Base-by-base conservation (phyloP, 2,329 filamentous ascomycete species). In the Diaporthe citrichinensis region DNA sequence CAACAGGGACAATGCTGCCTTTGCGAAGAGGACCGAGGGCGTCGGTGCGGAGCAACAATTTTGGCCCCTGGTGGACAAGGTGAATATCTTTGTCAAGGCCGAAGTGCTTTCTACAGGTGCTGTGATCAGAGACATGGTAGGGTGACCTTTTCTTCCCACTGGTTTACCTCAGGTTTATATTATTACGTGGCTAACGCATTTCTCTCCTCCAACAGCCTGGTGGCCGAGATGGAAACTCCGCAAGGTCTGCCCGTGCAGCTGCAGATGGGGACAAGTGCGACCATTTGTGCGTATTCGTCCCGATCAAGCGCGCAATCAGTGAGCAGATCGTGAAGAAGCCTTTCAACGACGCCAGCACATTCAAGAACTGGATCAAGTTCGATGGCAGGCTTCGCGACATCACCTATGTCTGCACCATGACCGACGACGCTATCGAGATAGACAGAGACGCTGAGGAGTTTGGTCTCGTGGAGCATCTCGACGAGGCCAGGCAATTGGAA, bases 361-460 rank as follows among this genome's bases (percentile, higher is more conserved):
- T 67, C 41, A 67, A 49, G 20, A 67, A 67, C 28, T 67, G 61
- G 61, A 49, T 67, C 61, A 67, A n/a, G 10, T 67, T 67, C 10
- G 61, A 67, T 28, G 61, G 41, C 5, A 46, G 61, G 28, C 61
- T 67, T 15, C 20, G 20, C 28, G 41, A 31, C 20, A 67, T 67
- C 41, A 67, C 61, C 4, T 67, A 67, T 15, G 61, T 67, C 4
- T 67, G 41, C 17, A 67, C 61, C 17, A 67, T 49, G 61, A 49
- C 25, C 4, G 61, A 67, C 41, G 61, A 49, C 20, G 25, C 25
- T 20, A 67, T 49, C 28, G 61, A 67, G 28, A 67, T 49, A 20
- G 61, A 67, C 1, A 49, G 61, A 34, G 61, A 67, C 20, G 61
- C 61, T 2, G 61, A 67, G 41, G 41, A 67, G 5, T 67, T 67